These are phyloP conservation scores for Aspergillus sp. DNA, from an alignment of 2,329 filamentous ascomycete species.

Conservation along the genomic window DNA sequence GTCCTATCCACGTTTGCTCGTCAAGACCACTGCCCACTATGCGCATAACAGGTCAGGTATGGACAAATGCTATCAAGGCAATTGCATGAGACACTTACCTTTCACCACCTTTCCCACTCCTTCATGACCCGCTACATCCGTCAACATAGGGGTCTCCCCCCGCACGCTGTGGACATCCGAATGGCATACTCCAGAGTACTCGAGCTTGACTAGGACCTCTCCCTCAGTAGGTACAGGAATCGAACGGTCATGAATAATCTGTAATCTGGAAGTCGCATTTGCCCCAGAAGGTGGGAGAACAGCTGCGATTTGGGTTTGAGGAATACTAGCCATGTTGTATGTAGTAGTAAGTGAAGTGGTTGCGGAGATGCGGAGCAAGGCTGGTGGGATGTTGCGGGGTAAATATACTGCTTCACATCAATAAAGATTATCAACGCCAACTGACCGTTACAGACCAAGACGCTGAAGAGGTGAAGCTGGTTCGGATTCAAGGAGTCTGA, in stretches of 20 bases:
- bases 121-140: slow-evolving; percentile 51
- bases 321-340: slow-evolving; percentile 16
- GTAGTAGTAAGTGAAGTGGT: background rate
- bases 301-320: slow-evolving; percentile 34
- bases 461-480: background rate
- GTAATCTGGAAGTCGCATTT: slow-evolving; percentile 23
- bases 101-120: slow-evolving; percentile 48
- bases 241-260: slow-evolving; percentile 29
- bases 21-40: slow-evolving; percentile 33
- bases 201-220: slow-evolving; percentile 51
- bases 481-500: no score
- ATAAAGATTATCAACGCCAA: background rate
- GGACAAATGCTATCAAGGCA: background rate
- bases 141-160: slow-evolving; percentile 46
- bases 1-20: slow-evolving; percentile 32
- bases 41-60: background rate
- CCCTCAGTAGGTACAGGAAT: slow-evolving; percentile 42
- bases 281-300: slow-evolving; percentile 30
- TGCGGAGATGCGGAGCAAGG: background rate
- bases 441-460: background rate
- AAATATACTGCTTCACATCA: background rate
- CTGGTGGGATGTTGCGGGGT: slow-evolving; percentile 4
- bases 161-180: slow-evolving; percentile 51
- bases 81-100: slow-evolving; percentile 21
- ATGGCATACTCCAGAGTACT: slow-evolving; percentile 52